Base-by-base conservation (phyloP, 2,329 filamentous ascomycete genomes). In the Pestalotiopsis sp. region DNA sequence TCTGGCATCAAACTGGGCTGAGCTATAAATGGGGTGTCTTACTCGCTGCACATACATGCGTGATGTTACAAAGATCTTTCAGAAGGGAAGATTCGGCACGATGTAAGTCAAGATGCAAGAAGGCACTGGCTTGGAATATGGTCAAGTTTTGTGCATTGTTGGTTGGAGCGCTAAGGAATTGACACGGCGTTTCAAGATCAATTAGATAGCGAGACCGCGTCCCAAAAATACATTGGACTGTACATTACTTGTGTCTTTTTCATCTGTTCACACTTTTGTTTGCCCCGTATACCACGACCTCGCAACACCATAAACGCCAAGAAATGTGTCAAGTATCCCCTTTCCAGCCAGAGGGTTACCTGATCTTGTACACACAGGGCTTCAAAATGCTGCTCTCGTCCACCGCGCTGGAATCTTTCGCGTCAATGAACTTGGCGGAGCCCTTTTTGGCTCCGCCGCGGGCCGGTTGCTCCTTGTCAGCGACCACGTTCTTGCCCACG, bases 351-450 rank as follows among this genome's bases (percentile, higher is more conserved):
- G 7, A 9, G 9, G 6, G 31, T 36, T 78, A 97, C 75, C 95
- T 89, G 73, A 95, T 88, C 84, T 98, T 98, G 82, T 98, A 98
- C 70, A 98, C 90, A 83, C 96, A 98, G 20, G 96, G 96, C 85
- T 98, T 98, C 74, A 99, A 81, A 68, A 95, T 86, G 39, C 78
- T 81, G 66, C 83, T 83, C 78, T 91, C 93, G 73, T 91, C 90
- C 4, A 85, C 85, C 62, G 85, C 84, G 68, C 88, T 82, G 20
- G 86, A 87, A 41, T 85, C 87, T 36, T 84, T 84, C 67, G 83
- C 83, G 72, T 91, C 90, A 69, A 90, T 82, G 76, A 91, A 91
- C 77, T 88, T 89, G 75, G 80, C 78, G 73, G 79, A 82, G 73
- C 82, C 84, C 75, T 81, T 85, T 75, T 71, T 75, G 12, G 65